Percentiles rank a stretch among this genome's conserved stretches.
Evolutionary conservation across 2,329 filamentous ascomycete species (phyloP).

Genomic region (Colletotrichum siamense): DNA sequence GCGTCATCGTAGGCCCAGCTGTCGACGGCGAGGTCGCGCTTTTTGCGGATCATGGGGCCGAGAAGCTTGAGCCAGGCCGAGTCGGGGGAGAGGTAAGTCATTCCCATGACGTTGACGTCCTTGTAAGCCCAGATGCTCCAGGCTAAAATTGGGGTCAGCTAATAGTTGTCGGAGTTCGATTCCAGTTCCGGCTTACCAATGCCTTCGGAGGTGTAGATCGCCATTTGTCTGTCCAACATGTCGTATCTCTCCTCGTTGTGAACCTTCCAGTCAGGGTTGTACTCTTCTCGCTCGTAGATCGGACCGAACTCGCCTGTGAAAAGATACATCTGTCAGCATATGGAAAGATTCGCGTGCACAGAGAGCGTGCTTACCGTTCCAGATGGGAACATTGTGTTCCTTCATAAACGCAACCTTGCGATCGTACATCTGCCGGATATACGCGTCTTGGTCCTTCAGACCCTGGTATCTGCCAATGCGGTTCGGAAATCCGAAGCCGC

Average conservation of each 20-base stretch:
- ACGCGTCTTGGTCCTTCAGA: constrained; percentile 41
- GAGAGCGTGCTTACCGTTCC: constrained; percentile 37
- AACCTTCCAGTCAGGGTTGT: constrained; percentile 35
- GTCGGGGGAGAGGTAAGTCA: constrained; percentile 50
- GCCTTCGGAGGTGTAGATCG: constrained; percentile 44
- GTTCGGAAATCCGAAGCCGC: constrained; percentile 46
- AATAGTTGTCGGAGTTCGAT: not conserved
- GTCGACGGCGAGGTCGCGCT: constrained; percentile 55
- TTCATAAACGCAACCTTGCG: constrained; percentile 46
- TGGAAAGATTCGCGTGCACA: too few relatives aligned
- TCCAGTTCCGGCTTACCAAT: not conserved
- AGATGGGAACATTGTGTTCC: constrained; percentile 39
- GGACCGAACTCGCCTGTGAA: constrained; percentile 35
- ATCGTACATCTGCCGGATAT: constrained; percentile 36
- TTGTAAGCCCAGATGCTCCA: constrained; percentile 57
- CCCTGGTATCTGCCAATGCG: constrained; percentile 33
- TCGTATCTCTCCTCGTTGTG: constrained; percentile 50
- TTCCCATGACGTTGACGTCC: constrained; percentile 58
- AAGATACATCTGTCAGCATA: too few relatives aligned
- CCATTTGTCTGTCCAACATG: constrained; percentile 51
- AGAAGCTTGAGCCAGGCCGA: constrained; percentile 54
- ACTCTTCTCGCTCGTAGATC: constrained; percentile 37
- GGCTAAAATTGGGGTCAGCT: constrained; percentile 14
- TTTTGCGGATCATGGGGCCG: constrained; percentile 57
- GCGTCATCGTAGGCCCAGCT: constrained; percentile 51